A percentile compares a stretch with the other conserved stretches of the same genome.
Conservation (phyloP, 108 stramenopile species). For the Skeletonema costatum region DNA sequence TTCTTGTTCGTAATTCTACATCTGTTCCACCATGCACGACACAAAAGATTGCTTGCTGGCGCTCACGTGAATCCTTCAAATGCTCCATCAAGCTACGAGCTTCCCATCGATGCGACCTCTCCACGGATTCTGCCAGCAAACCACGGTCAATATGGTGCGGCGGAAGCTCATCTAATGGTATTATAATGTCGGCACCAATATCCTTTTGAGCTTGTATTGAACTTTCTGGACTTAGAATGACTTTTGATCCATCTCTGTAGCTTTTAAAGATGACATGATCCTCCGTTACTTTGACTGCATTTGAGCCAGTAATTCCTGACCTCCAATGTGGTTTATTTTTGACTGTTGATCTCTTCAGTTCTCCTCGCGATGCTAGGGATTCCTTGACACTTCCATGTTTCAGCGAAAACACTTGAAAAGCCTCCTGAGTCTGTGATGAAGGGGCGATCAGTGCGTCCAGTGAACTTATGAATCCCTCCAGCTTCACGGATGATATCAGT, state of each 20-base stretch:
- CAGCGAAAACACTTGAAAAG: conserved; percentile 63
- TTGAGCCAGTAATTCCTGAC: conserved; percentile 28
- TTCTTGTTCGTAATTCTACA: conserved; percentile 42
- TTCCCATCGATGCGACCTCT: conserved; percentile 64
- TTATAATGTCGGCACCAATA: conserved; percentile 71
- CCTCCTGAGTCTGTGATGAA: conserved; percentile 70
- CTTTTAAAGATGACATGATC: conserved; percentile 59
- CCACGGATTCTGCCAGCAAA: conserved; percentile 34
- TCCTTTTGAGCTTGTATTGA: conserved; percentile 63
- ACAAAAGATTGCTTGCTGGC: conserved; percentile 63
- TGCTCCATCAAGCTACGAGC: conserved; percentile 54
- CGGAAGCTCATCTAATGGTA: conserved; percentile 62
- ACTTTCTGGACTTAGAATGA: conserved; percentile 60
- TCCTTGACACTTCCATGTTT: conserved; percentile 51
- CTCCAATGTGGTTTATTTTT: conserved; percentile 36
- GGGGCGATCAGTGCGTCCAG: conserved; percentile 34
- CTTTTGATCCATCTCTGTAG: conserved; percentile 56
- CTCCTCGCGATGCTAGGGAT: conserved; percentile 40
- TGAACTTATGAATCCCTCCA: conserved; percentile 73
- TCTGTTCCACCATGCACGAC: conserved; percentile 68
- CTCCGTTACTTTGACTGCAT: conserved; percentile 52
- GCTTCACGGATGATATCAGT: conserved; percentile 48
- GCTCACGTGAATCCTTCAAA: conserved; percentile 35
- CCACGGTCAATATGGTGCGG: conserved; percentile 47
- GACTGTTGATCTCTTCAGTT: conserved; percentile 22